phyloP scores from a whole-genome alignment of 1,139 yeast species.

The Pneumocystis canis region DNA sequence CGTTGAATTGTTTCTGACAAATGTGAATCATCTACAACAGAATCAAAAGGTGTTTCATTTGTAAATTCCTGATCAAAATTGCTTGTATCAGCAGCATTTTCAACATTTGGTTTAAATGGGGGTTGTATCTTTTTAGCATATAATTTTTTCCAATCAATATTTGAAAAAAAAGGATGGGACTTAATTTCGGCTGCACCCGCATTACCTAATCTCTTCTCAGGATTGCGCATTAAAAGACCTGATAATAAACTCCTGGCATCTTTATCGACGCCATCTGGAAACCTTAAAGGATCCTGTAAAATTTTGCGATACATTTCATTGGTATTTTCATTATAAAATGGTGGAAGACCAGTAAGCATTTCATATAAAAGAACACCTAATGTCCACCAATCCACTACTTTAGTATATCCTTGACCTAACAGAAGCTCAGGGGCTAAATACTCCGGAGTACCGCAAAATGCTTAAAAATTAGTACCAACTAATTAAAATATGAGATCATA shows the following conservation, averaged over 20 bases:
- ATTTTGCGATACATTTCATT: conserved; percentile 89
- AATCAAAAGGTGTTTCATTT: conserved; percentile 82
- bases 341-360: conserved; percentile 94
- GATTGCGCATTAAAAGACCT: conserved; percentile 73
- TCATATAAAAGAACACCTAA: conserved; percentile 84
- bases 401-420: conserved; percentile 83
- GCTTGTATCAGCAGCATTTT: conserved; percentile 72
- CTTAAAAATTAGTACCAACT: conserved; percentile 21
- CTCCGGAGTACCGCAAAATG: conserved; percentile 95
- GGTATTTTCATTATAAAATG: conserved; percentile 89
- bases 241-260: conserved; percentile 75
- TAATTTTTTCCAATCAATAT: conserved; percentile 80
- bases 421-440: conserved; percentile 89
- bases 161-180: conserved; percentile 72
- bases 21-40: conserved; percentile 72
- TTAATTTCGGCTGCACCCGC: conserved; percentile 79
- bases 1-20: conserved; percentile 82
- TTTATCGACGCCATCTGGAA: conserved; percentile 77
- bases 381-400: conserved; percentile 98
- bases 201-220: conserved; percentile 57
- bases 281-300: conserved; percentile 69
- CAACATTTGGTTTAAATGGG: conserved; percentile 88
- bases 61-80: conserved; percentile 91
- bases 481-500: conserved; percentile 13
- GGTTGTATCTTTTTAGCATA: conserved; percentile 82